phyloP scores from a whole-genome alignment of 2,329 filamentous ascomycete species.

The Huntiella savannae region DNA sequence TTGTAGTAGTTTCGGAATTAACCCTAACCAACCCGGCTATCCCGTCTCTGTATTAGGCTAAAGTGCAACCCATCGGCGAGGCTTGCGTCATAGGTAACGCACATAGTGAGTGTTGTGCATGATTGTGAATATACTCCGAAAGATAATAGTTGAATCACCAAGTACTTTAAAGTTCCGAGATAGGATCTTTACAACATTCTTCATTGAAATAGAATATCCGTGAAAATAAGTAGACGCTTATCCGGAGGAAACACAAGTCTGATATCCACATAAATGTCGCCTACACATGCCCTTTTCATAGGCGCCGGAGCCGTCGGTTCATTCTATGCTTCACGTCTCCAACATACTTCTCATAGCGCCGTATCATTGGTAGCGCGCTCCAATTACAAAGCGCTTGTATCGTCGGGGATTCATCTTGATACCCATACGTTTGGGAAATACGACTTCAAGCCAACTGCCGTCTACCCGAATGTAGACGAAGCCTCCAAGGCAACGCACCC shows the following conservation, averaged over 20 bases:
- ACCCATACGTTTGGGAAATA: slow-evolving; percentile 51
- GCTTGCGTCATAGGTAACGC: too few relatives aligned
- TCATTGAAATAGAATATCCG: too few relatives aligned
- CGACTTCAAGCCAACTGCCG: slow-evolving; percentile 39
- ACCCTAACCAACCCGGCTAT: too few relatives aligned
- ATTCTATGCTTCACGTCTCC: slow-evolving; percentile 51
- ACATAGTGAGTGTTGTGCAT: too few relatives aligned
- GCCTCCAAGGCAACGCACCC: slow-evolving; percentile 21
- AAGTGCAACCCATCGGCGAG: too few relatives aligned
- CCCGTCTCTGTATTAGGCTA: too few relatives aligned
- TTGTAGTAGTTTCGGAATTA: too few relatives aligned
- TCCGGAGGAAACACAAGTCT: background rate
- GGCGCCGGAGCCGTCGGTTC: slow-evolving; percentile 54
- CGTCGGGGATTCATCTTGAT: slow-evolving; percentile 41
- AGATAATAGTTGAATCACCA: too few relatives aligned
- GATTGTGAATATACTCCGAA: too few relatives aligned
- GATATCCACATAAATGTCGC: background rate
- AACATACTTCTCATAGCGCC: slow-evolving; percentile 33
- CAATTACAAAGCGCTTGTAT: slow-evolving; percentile 46
- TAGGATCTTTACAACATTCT: too few relatives aligned
- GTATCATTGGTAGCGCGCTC: slow-evolving; percentile 56
- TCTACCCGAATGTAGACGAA: slow-evolving; percentile 42
- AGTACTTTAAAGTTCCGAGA: too few relatives aligned
- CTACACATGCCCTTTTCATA: slow-evolving; percentile 41
- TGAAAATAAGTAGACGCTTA: too few relatives aligned